Evolutionary conservation across 2,329 filamentous ascomycete genomes (phyloP).

Genomic region (Monosporascus sp.): DNA sequence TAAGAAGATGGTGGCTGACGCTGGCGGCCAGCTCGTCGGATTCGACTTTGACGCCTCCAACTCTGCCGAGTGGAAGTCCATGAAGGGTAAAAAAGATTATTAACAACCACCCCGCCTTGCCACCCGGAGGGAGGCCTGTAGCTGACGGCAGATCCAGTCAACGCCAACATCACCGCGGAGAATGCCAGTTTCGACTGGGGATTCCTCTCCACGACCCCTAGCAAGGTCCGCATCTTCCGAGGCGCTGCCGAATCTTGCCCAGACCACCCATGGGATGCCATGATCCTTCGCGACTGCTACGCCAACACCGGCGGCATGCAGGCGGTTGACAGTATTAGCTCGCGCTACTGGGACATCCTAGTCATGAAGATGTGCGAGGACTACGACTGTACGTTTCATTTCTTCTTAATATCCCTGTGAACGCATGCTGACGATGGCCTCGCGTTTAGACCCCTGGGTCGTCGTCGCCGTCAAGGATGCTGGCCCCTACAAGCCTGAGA

Average conservation of each 20-base stretch:
- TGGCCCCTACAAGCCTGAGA: background rate
- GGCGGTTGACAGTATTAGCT: background rate
- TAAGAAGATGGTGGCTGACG: conserved; percentile 5
- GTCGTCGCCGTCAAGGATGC: conserved; percentile 6
- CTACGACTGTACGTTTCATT: conserved; percentile 4
- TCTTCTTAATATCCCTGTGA: background rate
- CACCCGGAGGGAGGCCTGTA: background rate
- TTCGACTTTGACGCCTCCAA: background rate
- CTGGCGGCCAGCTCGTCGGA: conserved; percentile 1
- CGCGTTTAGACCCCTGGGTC: conserved; percentile 6
- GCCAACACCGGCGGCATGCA: conserved; percentile 1
- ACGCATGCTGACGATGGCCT: background rate
- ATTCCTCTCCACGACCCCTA: conserved; percentile 1
- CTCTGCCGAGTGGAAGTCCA: background rate
- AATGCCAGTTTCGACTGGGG: background rate
- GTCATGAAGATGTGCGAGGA: conserved; percentile 8
- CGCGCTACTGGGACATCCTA: conserved; percentile 13
- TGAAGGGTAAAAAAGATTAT: conserved; percentile 1
- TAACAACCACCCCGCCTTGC: too few relatives aligned
- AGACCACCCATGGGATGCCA: conserved; percentile 6
- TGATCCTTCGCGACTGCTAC: conserved; percentile 12
- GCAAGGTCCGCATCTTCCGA: conserved; percentile 2
- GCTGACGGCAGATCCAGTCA: conserved; percentile 3
- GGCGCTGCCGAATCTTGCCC: background rate
- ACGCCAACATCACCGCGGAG: conserved; percentile 3